Evolutionary conservation across 2,329 filamentous ascomycete genomes (phyloP).

Genomic region (Cordyceps sp.): DNA sequence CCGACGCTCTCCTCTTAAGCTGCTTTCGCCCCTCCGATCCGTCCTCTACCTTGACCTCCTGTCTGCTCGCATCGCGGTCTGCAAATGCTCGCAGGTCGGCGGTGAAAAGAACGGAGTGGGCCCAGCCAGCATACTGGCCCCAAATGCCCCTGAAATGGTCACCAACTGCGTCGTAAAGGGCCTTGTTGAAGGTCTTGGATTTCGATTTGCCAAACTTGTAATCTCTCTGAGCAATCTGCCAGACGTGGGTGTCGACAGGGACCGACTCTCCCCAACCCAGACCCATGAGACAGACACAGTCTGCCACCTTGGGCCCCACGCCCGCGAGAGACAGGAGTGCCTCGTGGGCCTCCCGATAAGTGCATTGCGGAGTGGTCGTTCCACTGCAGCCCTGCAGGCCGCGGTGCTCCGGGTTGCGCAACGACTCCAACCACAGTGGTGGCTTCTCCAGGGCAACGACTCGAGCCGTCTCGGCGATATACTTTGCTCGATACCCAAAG

Average conservation of each 20-base stretch:
- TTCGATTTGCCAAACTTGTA: constrained; percentile 85
- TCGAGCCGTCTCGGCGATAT: constrained; percentile 71
- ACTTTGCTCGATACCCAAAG: constrained; percentile 89
- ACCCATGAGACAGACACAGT: constrained; percentile 94
- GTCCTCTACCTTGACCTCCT: constrained; percentile 12
- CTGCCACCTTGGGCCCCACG: constrained; percentile 91
- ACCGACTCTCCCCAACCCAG: constrained; percentile 91
- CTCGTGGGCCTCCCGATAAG: constrained; percentile 67
- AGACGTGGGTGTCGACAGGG: constrained; percentile 93
- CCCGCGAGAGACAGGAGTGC: constrained; percentile 65
- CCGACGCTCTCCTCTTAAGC: constrained; percentile 7
- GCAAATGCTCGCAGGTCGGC: constrained; percentile 80
- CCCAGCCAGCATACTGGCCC: constrained; percentile 93
- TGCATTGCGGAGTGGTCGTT: constrained; percentile 23
- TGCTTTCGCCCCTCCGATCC: constrained; percentile 5
- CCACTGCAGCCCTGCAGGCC: constrained; percentile 22
- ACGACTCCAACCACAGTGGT: constrained; percentile 54
- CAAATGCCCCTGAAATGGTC: constrained; percentile 80
- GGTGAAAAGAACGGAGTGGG: constrained; percentile 90
- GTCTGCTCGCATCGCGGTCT: constrained; percentile 31
- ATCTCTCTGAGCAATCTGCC: constrained; percentile 93
- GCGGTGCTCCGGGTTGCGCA: constrained; percentile 64
- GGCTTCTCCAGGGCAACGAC: constrained; percentile 54
- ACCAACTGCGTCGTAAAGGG: constrained; percentile 76
- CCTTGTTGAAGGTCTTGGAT: constrained; percentile 71